These are phyloP conservation scores for Volutella citrinella DNA, from an alignment of 2,329 filamentous ascomycete genomes.

Conservation along the genomic window DNA sequence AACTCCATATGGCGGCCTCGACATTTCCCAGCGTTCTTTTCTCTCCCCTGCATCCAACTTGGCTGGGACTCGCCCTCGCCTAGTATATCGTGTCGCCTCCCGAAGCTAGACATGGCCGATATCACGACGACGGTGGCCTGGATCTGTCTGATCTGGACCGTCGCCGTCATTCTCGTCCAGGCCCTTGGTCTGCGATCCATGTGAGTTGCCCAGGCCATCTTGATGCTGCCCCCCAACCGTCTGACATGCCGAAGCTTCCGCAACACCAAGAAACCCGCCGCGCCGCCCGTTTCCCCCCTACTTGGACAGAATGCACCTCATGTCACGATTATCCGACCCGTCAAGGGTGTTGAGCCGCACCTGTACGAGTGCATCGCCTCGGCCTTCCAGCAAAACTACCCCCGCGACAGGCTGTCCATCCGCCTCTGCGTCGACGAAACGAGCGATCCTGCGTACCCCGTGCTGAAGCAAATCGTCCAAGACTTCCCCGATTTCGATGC, in stretches of 20 bases:
- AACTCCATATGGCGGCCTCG: no score
- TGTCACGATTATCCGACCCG: slow-evolving; percentile 87
- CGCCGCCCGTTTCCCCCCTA: slow-evolving; percentile 48
- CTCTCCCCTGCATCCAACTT: slow-evolving; percentile 1
- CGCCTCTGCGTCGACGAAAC: slow-evolving; percentile 77
- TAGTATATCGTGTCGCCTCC: no score
- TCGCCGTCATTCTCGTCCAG: slow-evolving; percentile 51
- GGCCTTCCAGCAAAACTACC: slow-evolving; percentile 80
- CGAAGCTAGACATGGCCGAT: slow-evolving; percentile 22
- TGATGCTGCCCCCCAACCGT: background rate
- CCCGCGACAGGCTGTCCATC: slow-evolving; percentile 70
- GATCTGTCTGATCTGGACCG: slow-evolving; percentile 51
- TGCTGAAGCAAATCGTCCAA: slow-evolving; percentile 66
- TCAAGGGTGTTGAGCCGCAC: slow-evolving; percentile 86
- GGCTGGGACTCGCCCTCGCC: no score
- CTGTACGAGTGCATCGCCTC: slow-evolving; percentile 91
- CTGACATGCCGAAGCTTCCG: slow-evolving; percentile 40
- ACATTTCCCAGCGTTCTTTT: no score
- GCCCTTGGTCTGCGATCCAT: slow-evolving; percentile 54
- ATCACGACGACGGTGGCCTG: slow-evolving; percentile 40
- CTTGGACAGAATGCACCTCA: slow-evolving; percentile 62
- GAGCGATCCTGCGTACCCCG: slow-evolving; percentile 72
- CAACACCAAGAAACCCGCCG: slow-evolving; percentile 48
- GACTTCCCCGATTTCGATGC: slow-evolving; percentile 74
- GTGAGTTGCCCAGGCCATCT: slow-evolving; percentile 35